Base-by-base conservation (phyloP, 305 asterid genomes). In the Fraxinus baroniana region DNA sequence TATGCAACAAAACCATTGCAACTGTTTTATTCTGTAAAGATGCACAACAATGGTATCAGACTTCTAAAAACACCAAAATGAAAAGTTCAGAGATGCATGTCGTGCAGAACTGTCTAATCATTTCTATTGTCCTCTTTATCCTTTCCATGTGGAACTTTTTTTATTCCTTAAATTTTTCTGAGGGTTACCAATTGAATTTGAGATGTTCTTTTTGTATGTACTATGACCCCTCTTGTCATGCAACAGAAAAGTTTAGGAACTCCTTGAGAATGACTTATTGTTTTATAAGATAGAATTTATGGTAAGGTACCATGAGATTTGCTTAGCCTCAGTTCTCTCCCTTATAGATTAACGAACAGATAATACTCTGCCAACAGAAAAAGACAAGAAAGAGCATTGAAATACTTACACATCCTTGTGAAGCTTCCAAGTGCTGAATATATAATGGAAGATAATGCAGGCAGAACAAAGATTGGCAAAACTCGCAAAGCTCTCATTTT, bases 401-500 rank as follows among this genome's bases (percentile, higher is more conserved):
- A 77, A 70, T 73, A 80, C 93, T 89, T 92, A 95, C 99, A 84
- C 92, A 93, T 90, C 89, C 83, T 91, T 36, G 89, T 89, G 87
- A 91, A 84, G 88, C 94, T 90, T 88, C 89, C 84, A 79, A 92
- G 78, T 13, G 88, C 78, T 37, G 92, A 90, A 80, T 91, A 89
- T 39, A 84, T 86, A 84, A 90, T 30, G 86, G 84, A 87, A 82
- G 92, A 90, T 79, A 93, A 82, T 30, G 80, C 88, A 80, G 99
- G 99, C 55, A 95, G 85, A 81, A 95, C 83, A 84, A 95, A 94
- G 94, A 95, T 92, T 5, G 99, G 99, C 86, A 92, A 89, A 81
- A 94, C 93, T 46, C 92, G 92, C 87, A 90, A 80, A 66, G 99
- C 98, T 89, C 98, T 93, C 88, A 90, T 87, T 88, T 92, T 94